Evolutionary conservation across 1,284 basidiomycete genomes (phyloP), one percentile per base, ranked within the genome.

Genomic region (Marasmius tenuissimus): DNA sequence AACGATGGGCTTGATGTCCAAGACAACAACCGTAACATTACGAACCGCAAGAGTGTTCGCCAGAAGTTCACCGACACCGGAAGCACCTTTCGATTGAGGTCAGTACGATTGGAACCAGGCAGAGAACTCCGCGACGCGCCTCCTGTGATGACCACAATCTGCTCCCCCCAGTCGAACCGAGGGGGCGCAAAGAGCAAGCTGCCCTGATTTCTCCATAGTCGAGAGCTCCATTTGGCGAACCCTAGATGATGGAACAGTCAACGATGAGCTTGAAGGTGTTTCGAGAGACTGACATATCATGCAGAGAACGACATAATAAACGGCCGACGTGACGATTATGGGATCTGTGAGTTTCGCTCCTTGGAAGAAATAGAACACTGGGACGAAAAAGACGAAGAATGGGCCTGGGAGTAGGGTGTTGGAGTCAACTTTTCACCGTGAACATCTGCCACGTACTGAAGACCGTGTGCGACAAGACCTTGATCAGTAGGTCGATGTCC

Each of bases 131-230:
- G 16, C 38, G 42, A 67, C 84, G 58, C 61, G 93, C 94, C 95
- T 63, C 96, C 96, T 10, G 96, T 97, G 59, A 98, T 81, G 33
- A 97, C 79, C 3, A 97, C 88, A 63, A 96, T 85, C 74, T 97
- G 92, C 52, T 93, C 87, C 39, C 84, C 84, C 94, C 94, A 96
- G 68, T 92, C 86, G 40, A 94, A 73, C 47, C 77, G 81, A 12
- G 75, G 71, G 1, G 88, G 86, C 3, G 82, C 79, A 64, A 85
- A 86, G 20, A 92, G 70, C 53, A 88, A 70, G 66, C 78, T 87
- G 20, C 83, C 84, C 70, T 89, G 88, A 70, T 93, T 94, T 61
- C 90, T 81, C 70, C 92, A 92, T 58, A 92, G 67, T 53, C 78
- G 79, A 11, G 92, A 92, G 64, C 81, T 78, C 85, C 91, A 91